Conservation (phyloP, 768 basidiomycete genomes). For the Naganishia onofrii region DNA sequence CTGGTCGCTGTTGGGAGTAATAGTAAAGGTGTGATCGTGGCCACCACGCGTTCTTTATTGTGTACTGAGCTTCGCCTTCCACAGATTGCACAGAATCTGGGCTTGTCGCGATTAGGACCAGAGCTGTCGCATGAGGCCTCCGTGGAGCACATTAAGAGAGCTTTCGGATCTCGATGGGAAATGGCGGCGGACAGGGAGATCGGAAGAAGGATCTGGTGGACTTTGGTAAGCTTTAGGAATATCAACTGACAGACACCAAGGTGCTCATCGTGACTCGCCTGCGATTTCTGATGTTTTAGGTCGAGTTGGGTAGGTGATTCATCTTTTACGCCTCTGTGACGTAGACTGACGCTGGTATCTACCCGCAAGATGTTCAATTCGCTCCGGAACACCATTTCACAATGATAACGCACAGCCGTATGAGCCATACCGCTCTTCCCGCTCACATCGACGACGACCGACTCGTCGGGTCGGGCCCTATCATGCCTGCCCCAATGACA, state of each 20-base stretch:
- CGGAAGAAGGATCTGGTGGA: slow-evolving; percentile 16
- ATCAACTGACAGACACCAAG: background rate
- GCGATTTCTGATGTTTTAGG: background rate
- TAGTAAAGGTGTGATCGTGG: slow-evolving; percentile 5
- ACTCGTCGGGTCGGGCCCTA: slow-evolving; percentile 12
- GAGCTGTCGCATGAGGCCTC: slow-evolving; percentile 6
- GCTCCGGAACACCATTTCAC: slow-evolving; percentile 19
- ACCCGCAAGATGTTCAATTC: background rate
- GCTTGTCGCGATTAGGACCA: background rate
- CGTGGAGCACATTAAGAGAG: background rate
- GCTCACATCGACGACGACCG: slow-evolving; percentile 13
- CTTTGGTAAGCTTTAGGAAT: background rate
- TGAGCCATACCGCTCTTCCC: background rate
- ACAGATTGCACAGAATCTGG: slow-evolving; percentile 12
- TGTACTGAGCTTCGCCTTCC: no score
- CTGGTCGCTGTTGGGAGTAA: background rate
- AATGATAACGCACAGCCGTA: background rate
- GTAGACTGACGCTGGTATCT: background rate
- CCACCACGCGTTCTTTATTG: background rate
- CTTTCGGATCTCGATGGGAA: background rate
- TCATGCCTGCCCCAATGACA: slow-evolving; percentile 10
- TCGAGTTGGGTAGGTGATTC: background rate
- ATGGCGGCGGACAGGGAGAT: slow-evolving; percentile 10
- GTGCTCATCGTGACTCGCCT: background rate
- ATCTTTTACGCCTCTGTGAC: background rate